Evolutionary conservation across 2,329 filamentous ascomycete species (phyloP).

Genomic region (Cyphellophora attinorum): DNA sequence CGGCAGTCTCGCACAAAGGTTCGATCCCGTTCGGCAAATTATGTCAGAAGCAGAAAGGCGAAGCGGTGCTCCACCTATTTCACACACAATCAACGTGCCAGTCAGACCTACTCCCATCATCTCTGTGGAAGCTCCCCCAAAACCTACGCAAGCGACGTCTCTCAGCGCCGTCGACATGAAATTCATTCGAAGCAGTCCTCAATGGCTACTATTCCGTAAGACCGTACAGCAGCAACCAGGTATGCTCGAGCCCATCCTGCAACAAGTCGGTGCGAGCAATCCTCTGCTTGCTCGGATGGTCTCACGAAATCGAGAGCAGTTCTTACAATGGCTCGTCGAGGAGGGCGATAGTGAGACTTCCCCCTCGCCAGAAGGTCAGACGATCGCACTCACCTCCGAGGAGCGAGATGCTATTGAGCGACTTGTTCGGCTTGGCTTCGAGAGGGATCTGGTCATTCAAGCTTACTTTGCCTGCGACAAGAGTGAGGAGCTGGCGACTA

Average conservation of each 20-base stretch:
- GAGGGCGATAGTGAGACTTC: slow-evolving; percentile 51
- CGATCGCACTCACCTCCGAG: slow-evolving; percentile 87
- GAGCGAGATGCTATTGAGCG: slow-evolving; percentile 95
- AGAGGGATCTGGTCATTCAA: slow-evolving; percentile 87
- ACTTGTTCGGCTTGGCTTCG: slow-evolving; percentile 88
- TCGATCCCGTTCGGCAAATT: too few relatives aligned
- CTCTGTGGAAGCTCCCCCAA: too few relatives aligned
- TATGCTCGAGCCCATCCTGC: slow-evolving; percentile 96
- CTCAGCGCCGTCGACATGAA: slow-evolving; percentile 88
- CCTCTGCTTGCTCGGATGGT: slow-evolving; percentile 90
- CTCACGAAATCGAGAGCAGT: slow-evolving; percentile 83
- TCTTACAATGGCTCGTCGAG: slow-evolving; percentile 80
- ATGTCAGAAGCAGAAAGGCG: too few relatives aligned
- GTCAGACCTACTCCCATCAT: too few relatives aligned
- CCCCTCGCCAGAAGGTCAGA: slow-evolving; percentile 76
- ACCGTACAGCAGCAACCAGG: slow-evolving; percentile 95
- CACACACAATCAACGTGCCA: too few relatives aligned
- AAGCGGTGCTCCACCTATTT: too few relatives aligned
- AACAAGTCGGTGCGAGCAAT: slow-evolving; percentile 91
- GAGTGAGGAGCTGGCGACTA: slow-evolving; percentile 96
- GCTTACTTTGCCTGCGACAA: slow-evolving; percentile 99
- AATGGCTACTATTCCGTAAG: slow-evolving; percentile 95
- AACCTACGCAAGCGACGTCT: too few relatives aligned
- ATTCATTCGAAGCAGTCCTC: slow-evolving; percentile 86
- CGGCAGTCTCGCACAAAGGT: too few relatives aligned